A percentile compares a stretch with the other conserved stretches of the same genome.
Evolutionary conservation across 192 early-diverging fungal genomes (phyloP).

Genomic region (Linderina pennispora): DNA sequence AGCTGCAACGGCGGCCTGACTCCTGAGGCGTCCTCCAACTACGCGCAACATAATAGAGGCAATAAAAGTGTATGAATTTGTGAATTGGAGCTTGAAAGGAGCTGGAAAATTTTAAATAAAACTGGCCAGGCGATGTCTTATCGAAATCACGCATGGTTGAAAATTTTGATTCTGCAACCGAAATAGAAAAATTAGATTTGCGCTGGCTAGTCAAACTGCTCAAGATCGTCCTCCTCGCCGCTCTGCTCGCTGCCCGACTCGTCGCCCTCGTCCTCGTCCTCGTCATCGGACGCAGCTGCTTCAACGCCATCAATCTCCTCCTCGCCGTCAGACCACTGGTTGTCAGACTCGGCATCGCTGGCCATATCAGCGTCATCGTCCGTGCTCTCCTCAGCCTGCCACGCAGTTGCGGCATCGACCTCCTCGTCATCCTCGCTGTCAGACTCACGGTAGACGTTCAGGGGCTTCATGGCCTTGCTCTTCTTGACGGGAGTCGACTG

Average conservation of each 20-base stretch:
- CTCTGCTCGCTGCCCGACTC: background rate
- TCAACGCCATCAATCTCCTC: constrained; percentile 1
- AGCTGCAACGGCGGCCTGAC: no score
- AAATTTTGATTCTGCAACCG: background rate
- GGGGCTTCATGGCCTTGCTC: constrained; percentile 17
- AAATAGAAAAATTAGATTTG: constrained; percentile 4
- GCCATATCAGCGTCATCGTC: constrained; percentile 1
- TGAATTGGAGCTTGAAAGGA: no score
- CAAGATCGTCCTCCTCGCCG: background rate
- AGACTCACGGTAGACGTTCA: constrained; percentile 25
- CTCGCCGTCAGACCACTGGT: constrained; percentile 27
- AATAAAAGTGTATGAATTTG: no score
- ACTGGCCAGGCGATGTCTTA: no score
- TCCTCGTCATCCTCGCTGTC: constrained; percentile 22
- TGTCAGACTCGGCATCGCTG: constrained; percentile 9
- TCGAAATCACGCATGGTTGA: no score
- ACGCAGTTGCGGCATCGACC: background rate
- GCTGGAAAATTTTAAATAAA: no score
- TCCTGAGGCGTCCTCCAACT: no score
- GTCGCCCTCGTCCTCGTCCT: constrained; percentile 2
- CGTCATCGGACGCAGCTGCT: background rate
- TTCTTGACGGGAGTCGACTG: constrained; percentile 7
- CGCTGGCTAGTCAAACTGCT: background rate
- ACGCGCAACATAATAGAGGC: no score
- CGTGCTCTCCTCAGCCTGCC: background rate